Conservation (phyloP, 306 rosid genomes). For the Cucumis sativus region DNA sequence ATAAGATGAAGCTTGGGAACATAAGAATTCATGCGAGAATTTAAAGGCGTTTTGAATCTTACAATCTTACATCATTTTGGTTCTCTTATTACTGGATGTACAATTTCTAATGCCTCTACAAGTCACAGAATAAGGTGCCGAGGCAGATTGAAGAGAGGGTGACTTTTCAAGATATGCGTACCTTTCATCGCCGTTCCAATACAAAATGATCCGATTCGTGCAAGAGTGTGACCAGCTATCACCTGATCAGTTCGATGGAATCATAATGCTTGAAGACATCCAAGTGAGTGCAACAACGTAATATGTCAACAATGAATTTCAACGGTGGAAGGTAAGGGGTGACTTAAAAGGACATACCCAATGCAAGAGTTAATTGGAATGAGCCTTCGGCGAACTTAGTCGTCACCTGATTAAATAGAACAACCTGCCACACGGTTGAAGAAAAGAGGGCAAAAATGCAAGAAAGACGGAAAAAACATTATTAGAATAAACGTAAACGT, state of each 20-base stretch:
- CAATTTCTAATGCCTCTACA: slow-evolving; percentile 50
- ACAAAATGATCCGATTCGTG: slow-evolving; percentile 73
- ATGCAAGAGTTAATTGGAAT: slow-evolving; percentile 77
- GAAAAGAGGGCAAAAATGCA: neutral
- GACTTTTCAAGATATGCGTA: slow-evolving; percentile 71
- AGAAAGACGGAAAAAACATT: neutral
- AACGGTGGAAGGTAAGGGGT: neutral
- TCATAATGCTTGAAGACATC: slow-evolving; percentile 6
- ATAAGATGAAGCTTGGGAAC: neutral
- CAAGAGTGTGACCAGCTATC: slow-evolving; percentile 97
- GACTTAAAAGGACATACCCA: slow-evolving; percentile 33
- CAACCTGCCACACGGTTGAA: slow-evolving; percentile 45
- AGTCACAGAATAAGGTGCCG: slow-evolving; percentile 67
- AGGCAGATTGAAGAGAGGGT: slow-evolving; percentile 55
- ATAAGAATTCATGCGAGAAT: neutral
- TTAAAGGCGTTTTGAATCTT: slow-evolving; percentile 1
- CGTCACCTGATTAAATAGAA: slow-evolving; percentile 82
- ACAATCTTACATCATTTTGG: slow-evolving; percentile 40
- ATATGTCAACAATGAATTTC: neutral
- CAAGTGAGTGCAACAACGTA: neutral
- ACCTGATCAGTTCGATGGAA: slow-evolving; percentile 34
- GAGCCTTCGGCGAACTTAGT: slow-evolving; percentile 72
- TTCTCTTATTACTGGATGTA: slow-evolving; percentile 39
- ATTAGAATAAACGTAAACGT: neutral
- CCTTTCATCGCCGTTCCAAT: slow-evolving; percentile 63